These are phyloP conservation scores for Lunularia cruciata DNA, from an alignment of 225 moss, liverwort and hornwort species.

Conservation along the genomic window DNA sequence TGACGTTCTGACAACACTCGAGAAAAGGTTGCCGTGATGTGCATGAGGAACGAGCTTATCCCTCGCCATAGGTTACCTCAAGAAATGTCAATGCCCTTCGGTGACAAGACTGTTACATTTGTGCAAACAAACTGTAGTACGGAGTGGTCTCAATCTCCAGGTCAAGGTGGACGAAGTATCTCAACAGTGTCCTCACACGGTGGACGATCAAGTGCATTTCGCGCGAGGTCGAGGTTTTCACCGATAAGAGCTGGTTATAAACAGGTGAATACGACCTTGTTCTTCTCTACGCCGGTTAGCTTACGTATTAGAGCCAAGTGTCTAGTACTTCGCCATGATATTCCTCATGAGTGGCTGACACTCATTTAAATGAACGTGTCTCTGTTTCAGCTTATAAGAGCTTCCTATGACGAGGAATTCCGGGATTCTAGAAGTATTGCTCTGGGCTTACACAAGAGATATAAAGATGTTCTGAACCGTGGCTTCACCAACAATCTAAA, in stretches of 20 bases:
- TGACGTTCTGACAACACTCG: too few relatives aligned
- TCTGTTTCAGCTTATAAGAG: slow-evolving; percentile 46
- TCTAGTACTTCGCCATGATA: not conserved
- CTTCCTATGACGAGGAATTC: slow-evolving; percentile 79
- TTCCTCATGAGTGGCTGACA: too few relatives aligned
- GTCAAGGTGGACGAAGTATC: not conserved
- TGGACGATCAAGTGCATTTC: not conserved
- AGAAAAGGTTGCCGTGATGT: too few relatives aligned
- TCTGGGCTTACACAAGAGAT: slow-evolving; percentile 73
- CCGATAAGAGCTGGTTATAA: not conserved
- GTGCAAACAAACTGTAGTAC: not conserved
- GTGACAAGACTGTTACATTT: not conserved
- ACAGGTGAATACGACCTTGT: not conserved
- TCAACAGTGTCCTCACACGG: not conserved
- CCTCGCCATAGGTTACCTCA: not conserved
- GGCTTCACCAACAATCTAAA: slow-evolving; percentile 61
- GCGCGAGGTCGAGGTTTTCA: not conserved
- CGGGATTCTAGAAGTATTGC: slow-evolving; percentile 79
- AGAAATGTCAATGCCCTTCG: not conserved
- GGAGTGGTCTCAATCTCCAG: slow-evolving; percentile 1
- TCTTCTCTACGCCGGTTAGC: too few relatives aligned
- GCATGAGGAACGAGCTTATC: too few relatives aligned
- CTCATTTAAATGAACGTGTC: too few relatives aligned
- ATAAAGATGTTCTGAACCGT: slow-evolving; percentile 68
- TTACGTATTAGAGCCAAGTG: not conserved